Percentiles rank a stretch among this genome's conserved stretches.
Conservation (phyloP, 2,329 filamentous ascomycete species). For the Penicillium sp. region DNA sequence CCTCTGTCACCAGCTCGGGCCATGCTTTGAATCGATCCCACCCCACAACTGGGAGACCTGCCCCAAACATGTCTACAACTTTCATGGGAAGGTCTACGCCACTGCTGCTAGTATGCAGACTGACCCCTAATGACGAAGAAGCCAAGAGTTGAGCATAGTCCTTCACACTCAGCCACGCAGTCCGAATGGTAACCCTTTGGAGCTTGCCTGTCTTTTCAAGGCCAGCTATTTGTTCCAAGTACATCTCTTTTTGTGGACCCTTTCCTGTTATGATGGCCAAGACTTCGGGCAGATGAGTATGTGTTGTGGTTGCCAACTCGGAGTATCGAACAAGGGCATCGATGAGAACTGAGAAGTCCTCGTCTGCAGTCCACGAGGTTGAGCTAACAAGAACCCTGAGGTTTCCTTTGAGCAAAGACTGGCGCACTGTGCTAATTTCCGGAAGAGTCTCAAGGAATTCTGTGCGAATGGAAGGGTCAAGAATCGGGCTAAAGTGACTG, state of each 20-base stretch:
- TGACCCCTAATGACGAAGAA: slow-evolving; percentile 85
- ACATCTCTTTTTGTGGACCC: slow-evolving; percentile 78
- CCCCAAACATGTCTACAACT: slow-evolving; percentile 98
- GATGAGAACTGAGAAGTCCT: slow-evolving; percentile 88
- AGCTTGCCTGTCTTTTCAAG: slow-evolving; percentile 67
- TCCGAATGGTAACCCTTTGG: slow-evolving; percentile 69
- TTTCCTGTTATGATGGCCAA: slow-evolving; percentile 93
- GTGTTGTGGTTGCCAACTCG: slow-evolving; percentile 47
- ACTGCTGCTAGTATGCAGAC: slow-evolving; percentile 88
- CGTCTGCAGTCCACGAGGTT: slow-evolving; percentile 96
- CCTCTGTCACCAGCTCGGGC: slow-evolving; percentile 84
- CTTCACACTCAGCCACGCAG: slow-evolving; percentile 79
- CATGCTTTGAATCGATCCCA: slow-evolving; percentile 88
- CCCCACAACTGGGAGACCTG: slow-evolving; percentile 84
- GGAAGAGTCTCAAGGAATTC: slow-evolving; percentile 67
- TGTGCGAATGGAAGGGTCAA: slow-evolving; percentile 53
- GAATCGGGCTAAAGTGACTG: slow-evolving; percentile 72
- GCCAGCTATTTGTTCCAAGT: slow-evolving; percentile 65
- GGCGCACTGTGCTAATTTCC: slow-evolving; percentile 63
- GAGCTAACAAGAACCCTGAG: slow-evolving; percentile 81
- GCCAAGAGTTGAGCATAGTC: slow-evolving; percentile 86
- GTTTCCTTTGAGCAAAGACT: slow-evolving; percentile 59
- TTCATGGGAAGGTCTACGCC: slow-evolving; percentile 99
- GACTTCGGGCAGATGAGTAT: slow-evolving; percentile 62
- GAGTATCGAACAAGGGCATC: slow-evolving; percentile 79